Evolutionary conservation across 495 filamentous ascomycete genomes (phyloP).

Genomic region (Friedmanniomyces endolithicus): DNA sequence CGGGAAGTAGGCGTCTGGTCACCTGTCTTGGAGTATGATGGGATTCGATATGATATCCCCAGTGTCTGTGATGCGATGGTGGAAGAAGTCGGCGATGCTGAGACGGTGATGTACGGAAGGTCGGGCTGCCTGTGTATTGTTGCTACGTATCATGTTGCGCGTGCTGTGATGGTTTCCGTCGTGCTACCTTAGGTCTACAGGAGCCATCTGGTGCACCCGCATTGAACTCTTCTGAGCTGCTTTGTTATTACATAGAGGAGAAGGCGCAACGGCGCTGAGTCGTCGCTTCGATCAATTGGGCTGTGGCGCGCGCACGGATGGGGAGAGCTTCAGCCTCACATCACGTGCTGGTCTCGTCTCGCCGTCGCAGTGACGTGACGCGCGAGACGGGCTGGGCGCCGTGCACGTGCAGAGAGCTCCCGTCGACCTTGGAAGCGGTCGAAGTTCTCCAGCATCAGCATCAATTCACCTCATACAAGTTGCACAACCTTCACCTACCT

Average conservation of each 20-base stretch:
- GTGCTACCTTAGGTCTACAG: too few species aligned
- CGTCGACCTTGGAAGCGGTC: too few species aligned
- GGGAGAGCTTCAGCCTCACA: neutral
- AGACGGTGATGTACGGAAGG: neutral
- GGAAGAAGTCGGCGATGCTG: neutral
- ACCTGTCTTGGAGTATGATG: slow-evolving; percentile 13
- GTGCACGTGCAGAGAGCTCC: too few species aligned
- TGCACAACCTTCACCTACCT: too few species aligned
- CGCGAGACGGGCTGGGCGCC: too few species aligned
- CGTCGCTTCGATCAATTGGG: neutral
- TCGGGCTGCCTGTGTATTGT: neutral
- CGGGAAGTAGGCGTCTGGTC: neutral
- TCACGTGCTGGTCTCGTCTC: neutral
- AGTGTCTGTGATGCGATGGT: neutral
- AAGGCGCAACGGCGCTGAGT: too few species aligned
- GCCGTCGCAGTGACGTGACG: neutral
- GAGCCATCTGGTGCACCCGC: neutral
- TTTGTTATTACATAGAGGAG: too few species aligned
- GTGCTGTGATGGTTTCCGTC: neutral
- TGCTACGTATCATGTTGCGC: neutral
- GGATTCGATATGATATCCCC: slow-evolving; percentile 5
- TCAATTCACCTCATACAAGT: too few species aligned
- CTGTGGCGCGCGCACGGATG: neutral
- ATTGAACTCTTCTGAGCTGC: too few species aligned
- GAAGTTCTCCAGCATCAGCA: neutral